phyloP scores from a whole-genome alignment of 2,329 filamentous ascomycete species.

The Dactylella cylindrospora region DNA sequence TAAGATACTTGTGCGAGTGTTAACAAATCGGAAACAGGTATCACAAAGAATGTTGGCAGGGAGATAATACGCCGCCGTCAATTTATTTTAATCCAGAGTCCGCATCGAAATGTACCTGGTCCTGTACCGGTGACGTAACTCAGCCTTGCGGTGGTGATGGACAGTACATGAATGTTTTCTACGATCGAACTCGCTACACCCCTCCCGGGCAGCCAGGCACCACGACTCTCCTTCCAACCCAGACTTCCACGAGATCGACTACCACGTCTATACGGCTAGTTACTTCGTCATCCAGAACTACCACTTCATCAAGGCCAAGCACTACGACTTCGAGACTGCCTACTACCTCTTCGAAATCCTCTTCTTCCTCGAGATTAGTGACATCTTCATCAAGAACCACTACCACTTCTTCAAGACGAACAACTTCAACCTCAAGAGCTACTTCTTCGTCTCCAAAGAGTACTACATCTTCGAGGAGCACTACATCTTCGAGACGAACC shows the following conservation, averaged over 20 bases:
- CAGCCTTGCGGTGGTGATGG: conserved; percentile 51
- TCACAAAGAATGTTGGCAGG: conserved; percentile 46
- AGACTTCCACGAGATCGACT: conserved; percentile 31
- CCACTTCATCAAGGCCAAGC: conserved; percentile 15
- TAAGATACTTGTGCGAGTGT: conserved; percentile 44
- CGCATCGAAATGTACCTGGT: conserved; percentile 49
- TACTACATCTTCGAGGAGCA: conserved; percentile 20
- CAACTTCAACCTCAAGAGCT: conserved; percentile 14
- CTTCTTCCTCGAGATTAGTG: neutral
- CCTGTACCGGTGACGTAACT: conserved; percentile 49
- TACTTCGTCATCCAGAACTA: conserved; percentile 17
- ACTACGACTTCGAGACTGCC: conserved; percentile 44
- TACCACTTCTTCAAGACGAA: conserved; percentile 13
- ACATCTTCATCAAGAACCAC: conserved; percentile 19
- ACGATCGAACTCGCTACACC: conserved; percentile 22
- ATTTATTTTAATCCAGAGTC: conserved; percentile 40
- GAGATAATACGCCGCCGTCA: conserved; percentile 46
- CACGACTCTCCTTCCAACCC: neutral
- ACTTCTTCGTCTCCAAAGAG: conserved; percentile 36
- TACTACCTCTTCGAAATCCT: conserved; percentile 41
- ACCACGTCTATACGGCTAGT: conserved; percentile 13
- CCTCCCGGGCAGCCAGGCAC: neutral
- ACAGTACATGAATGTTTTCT: conserved; percentile 49
- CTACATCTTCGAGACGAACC: conserved; percentile 21
- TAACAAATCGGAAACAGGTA: conserved; percentile 48